Evolutionary conservation across 2,329 filamentous ascomycete species (phyloP), one percentile per base, ranked within the genome.

Genomic region (Plenodomus lindquistii): DNA sequence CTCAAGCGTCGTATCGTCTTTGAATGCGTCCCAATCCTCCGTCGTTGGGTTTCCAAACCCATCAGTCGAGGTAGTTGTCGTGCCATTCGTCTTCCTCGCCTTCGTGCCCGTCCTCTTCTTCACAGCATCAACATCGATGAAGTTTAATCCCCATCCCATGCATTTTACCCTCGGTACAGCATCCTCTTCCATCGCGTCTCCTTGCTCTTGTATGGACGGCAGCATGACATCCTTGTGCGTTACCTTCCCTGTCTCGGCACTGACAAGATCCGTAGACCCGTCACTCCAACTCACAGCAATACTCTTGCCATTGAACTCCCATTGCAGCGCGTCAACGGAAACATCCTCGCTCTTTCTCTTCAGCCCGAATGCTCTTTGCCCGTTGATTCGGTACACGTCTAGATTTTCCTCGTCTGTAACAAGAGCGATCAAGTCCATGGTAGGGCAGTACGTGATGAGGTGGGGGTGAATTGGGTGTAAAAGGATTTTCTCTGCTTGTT

Each of bases 211-310:
- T 36, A 22, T 31, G 24, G 40, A 42, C 8, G 59, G 60, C 35
- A 62, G 43, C 47, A 46, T 54, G 9, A 66, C 49, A 48, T 59
- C 72, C 62, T 88, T 84, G 69, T 94, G 88, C 17, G 91, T 85
- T 11, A 87, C 83, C 73, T 93, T 96, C 70, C 85, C 88, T 60
- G 85, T 92, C 69, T 94, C 91, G 18, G 91, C 75, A 51, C 88
- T 88, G 69, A 93, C 82, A 29, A 96, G 75, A 48, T 90, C 85
- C 17, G 94, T 83, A 6, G 83, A 82, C 21, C 89, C 88, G 75
- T 96, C 90, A 59, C 83, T 90, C 85, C 90, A 96, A 38, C 85
- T 90, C 13, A 94, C 84, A 13, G 91, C 91, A 45, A 97, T 80
- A 36, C 90, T 85, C 54, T 89, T 87, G 8, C 87, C 77, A 48